Conservation (phyloP, 805 yeast genomes). For the Ogataea angusta region DNA sequence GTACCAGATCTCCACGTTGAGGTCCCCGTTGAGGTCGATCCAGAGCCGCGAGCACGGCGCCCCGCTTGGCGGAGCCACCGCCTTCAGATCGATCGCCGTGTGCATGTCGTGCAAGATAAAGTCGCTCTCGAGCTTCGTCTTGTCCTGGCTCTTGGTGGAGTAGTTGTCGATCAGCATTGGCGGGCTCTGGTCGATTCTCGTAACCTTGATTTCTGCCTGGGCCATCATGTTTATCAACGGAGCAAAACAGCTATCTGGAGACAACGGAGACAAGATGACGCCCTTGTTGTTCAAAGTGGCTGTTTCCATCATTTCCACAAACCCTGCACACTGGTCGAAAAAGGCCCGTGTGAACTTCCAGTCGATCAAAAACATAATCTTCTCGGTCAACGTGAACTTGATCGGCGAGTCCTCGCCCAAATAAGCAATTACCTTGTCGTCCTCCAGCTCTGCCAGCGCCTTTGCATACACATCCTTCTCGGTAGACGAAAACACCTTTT, state of each 20-base stretch:
- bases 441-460: slow-evolving; percentile 51
- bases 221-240: slow-evolving; percentile 55
- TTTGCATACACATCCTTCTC: slow-evolving; percentile 46
- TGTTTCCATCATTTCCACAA: slow-evolving; percentile 41
- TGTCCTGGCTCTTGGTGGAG: slow-evolving; percentile 72
- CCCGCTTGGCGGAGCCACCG: slow-evolving; percentile 52
- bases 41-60: slow-evolving; percentile 65
- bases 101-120: slow-evolving; percentile 39
- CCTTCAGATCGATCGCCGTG: slow-evolving; percentile 8
- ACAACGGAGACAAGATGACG: slow-evolving; percentile 48
- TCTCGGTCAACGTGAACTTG: slow-evolving; percentile 56
- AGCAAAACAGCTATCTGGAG: slow-evolving; percentile 62
- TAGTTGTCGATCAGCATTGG: slow-evolving; percentile 56
- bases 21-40: slow-evolving; percentile 63
- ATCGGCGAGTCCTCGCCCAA: slow-evolving; percentile 47
- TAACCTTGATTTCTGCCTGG: slow-evolving; percentile 37
- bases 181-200: slow-evolving; percentile 54
- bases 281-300: slow-evolving; percentile 50
- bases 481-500: slow-evolving; percentile 40
- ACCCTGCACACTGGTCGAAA: slow-evolving; percentile 44
- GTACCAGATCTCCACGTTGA: slow-evolving; percentile 61
- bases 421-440: slow-evolving; percentile 53
- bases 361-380: slow-evolving; percentile 38
- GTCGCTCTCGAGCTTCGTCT: slow-evolving; percentile 63
- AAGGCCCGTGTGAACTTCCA: slow-evolving; percentile 38